Evolutionary conservation across 192 early-diverging fungal species (phyloP).

Genomic region (Entrophospora sp.): DNA sequence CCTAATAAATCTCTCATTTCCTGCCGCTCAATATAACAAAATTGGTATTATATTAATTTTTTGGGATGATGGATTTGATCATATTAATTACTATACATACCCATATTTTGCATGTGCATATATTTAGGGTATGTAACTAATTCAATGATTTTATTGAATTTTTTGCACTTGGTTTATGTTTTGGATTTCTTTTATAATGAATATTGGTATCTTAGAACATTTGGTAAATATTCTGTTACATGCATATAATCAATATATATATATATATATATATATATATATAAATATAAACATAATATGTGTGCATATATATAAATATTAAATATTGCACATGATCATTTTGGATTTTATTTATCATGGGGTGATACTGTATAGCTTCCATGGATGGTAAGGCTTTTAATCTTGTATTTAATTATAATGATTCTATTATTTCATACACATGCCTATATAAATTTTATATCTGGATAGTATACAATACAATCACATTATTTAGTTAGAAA

Average conservation of each 20-base stretch:
- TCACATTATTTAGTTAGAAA: constrained; percentile 68
- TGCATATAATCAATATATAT: neutral
- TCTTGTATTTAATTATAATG: neutral
- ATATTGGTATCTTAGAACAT: constrained; percentile 81
- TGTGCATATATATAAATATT: neutral
- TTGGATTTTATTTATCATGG: constrained; percentile 80
- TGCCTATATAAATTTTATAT: neutral
- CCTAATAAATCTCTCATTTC: constrained; percentile 68
- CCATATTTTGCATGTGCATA: neutral
- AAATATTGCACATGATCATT: constrained; percentile 80
- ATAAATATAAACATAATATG: neutral
- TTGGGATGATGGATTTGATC: neutral
- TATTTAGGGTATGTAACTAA: constrained; percentile 51
- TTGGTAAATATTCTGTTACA: constrained; percentile 28
- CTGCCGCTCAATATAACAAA: constrained; percentile 63
- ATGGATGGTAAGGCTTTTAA: constrained; percentile 44
- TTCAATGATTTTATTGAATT: constrained; percentile 70
- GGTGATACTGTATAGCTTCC: constrained; percentile 75
- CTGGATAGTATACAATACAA: constrained; percentile 62
- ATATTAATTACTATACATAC: constrained; percentile 15
- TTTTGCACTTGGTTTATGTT: constrained; percentile 66
- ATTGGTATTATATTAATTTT: constrained; percentile 36
- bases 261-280: neutral
- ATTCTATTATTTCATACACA: neutral
- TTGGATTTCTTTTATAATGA: constrained; percentile 76